A percentile compares a stretch with the other conserved stretches of the same genome.
These are phyloP conservation scores for Cymbopogon citratus DNA, from an alignment of 176 grass and related monocot genomes.

Conservation along the genomic window DNA sequence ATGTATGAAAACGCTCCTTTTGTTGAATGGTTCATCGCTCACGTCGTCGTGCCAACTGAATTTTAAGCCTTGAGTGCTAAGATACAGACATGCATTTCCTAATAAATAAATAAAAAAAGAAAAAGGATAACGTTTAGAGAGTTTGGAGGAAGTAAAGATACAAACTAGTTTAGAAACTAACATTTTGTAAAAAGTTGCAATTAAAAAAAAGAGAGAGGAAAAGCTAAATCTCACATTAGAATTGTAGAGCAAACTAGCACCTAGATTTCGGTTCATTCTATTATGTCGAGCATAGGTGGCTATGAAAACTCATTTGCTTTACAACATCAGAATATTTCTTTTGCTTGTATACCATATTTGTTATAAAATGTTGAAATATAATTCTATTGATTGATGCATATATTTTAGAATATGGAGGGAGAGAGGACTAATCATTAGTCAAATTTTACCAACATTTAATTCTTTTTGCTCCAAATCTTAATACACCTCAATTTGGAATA, in stretches of 20 bases:
- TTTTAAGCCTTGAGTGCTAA: not conserved
- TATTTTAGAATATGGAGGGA: too few species aligned
- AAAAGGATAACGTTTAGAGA: not conserved
- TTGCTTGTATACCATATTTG: too few species aligned
- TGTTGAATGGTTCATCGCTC: conserved; percentile 8
- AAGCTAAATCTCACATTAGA: not conserved
- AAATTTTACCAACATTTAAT: too few species aligned
- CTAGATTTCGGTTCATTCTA: not conserved
- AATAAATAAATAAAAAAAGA: not conserved
- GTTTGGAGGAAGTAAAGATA: not conserved
- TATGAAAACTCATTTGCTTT: not conserved
- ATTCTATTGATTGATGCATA: too few species aligned
- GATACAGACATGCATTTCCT: not conserved
- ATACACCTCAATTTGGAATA: too few species aligned
- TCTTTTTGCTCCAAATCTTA: too few species aligned
- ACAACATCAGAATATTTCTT: not conserved
- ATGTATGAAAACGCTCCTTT: not conserved
- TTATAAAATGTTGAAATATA: too few species aligned
- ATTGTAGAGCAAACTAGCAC: not conserved
- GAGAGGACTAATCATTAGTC: too few species aligned
- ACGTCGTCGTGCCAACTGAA: not conserved
- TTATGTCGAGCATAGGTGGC: not conserved
- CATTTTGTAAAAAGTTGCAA: not conserved
- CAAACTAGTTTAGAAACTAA: too few species aligned
- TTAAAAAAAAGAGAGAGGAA: not conserved